Evolutionary conservation across 495 filamentous ascomycete species (phyloP).

Genomic region (Xylaria cubensis): DNA sequence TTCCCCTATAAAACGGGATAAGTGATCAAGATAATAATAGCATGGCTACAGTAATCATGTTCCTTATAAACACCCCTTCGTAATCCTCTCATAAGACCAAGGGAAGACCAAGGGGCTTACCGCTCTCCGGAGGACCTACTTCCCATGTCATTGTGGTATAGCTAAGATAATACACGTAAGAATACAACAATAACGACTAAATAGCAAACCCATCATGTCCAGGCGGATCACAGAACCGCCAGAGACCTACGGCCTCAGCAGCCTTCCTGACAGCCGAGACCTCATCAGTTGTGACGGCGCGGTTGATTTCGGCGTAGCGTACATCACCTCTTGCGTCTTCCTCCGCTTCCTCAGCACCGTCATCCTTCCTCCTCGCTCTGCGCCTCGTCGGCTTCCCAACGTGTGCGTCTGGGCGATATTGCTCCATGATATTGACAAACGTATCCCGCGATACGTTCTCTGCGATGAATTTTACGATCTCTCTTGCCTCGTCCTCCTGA

Average conservation of each 20-base stretch:
- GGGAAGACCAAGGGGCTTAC: too few species aligned
- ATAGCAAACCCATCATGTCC: slow-evolving; percentile 74
- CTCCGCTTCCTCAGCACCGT: slow-evolving; percentile 22
- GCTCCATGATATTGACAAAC: slow-evolving; percentile 79
- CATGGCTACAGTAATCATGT: background rate
- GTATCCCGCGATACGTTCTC: slow-evolving; percentile 69
- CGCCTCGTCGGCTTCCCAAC: slow-evolving; percentile 68
- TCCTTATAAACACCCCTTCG: too few species aligned
- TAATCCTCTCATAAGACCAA: too few species aligned
- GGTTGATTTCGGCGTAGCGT: slow-evolving; percentile 77
- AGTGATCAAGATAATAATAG: background rate
- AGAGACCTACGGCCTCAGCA: slow-evolving; percentile 72
- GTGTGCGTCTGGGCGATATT: slow-evolving; percentile 77
- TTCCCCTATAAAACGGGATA: background rate
- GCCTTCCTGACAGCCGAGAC: slow-evolving; percentile 64
- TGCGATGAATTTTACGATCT: slow-evolving; percentile 75
- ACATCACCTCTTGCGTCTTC: slow-evolving; percentile 49
- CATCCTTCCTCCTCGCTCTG: slow-evolving; percentile 23
- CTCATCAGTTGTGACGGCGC: slow-evolving; percentile 68
- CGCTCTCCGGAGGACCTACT: too few species aligned
- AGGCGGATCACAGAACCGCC: slow-evolving; percentile 75
- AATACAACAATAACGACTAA: slow-evolving; percentile 35
- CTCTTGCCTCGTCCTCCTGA: slow-evolving; percentile 66
- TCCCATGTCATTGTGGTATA: too few species aligned
- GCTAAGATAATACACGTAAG: background rate